Evolutionary conservation across 345 rosid genomes (phyloP).

Genomic region (Gossypium ekmanianum): DNA sequence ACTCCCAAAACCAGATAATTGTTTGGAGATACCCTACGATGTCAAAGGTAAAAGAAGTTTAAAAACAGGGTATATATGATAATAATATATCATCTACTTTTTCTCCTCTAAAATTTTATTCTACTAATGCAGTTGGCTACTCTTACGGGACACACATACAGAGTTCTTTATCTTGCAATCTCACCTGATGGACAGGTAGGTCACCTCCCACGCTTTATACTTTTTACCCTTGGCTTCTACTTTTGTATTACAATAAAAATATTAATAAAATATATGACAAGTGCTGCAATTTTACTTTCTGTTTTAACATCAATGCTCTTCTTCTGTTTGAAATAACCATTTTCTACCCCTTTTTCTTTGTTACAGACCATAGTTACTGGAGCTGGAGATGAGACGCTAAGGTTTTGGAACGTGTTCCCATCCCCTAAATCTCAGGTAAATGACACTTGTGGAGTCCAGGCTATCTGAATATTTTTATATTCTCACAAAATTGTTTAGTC

Average conservation of each 20-base stretch:
- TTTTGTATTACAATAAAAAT: neutral
- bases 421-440: slow-evolving; percentile 90
- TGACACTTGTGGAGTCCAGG: neutral
- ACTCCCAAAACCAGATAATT: slow-evolving; percentile 94
- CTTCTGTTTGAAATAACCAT: neutral
- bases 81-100: neutral
- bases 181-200: slow-evolving; percentile 99
- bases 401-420: slow-evolving; percentile 98
- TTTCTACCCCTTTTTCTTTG: neutral
- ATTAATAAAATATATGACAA: neutral
- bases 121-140: slow-evolving; percentile 71
- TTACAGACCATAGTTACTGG: slow-evolving; percentile 95
- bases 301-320: neutral
- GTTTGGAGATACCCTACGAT: slow-evolving; percentile 98
- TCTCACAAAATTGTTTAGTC: neutral
- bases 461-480: neutral
- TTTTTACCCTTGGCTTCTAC: neutral
- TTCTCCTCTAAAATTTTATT: slow-evolving; percentile 7
- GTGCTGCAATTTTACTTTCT: neutral
- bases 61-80: neutral
- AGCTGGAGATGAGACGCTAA: slow-evolving; percentile 96
- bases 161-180: slow-evolving; percentile 97
- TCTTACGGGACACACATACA: slow-evolving; percentile 86
- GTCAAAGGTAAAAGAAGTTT: slow-evolving; percentile 66
- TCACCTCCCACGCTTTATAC: neutral